Conservation (phyloP, 2,329 filamentous ascomycete species). For the Sclerotinia trifoliorum region DNA sequence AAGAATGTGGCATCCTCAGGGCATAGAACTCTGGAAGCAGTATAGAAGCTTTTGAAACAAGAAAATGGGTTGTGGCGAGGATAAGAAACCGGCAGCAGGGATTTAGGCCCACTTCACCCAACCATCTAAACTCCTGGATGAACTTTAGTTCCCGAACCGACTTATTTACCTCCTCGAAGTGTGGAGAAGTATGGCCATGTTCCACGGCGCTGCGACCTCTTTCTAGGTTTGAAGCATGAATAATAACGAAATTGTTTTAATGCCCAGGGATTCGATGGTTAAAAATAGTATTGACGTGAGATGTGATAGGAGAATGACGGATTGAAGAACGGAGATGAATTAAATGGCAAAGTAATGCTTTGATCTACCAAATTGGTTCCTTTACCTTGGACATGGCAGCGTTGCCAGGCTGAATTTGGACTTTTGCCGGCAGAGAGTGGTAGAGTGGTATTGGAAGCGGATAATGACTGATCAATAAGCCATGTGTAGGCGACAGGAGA, state of each 20-base stretch:
- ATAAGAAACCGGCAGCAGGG: constrained; percentile 15
- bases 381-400: neutral
- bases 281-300: constrained; percentile 22
- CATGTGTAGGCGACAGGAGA: constrained; percentile 3
- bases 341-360: constrained; percentile 26
- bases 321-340: constrained; percentile 22
- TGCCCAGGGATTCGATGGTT: constrained; percentile 23
- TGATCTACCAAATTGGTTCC: neutral
- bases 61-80: constrained; percentile 21
- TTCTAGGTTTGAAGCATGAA: constrained; percentile 22
- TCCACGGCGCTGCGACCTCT: constrained; percentile 20
- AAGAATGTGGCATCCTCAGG: constrained; percentile 21
- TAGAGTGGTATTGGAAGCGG: too few relatives aligned
- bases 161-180: constrained; percentile 6
- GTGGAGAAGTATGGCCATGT: constrained; percentile 19
- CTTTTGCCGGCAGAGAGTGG: neutral
- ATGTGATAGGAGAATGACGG: constrained; percentile 15
- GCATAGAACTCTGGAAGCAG: constrained; percentile 33
- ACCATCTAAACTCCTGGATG: constrained; percentile 24
- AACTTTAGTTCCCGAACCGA: constrained; percentile 19
- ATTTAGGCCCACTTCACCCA: constrained; percentile 13
- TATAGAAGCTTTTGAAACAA: constrained; percentile 36
- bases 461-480: constrained; percentile 1
- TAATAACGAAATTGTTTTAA: constrained; percentile 21
- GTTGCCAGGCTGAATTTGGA: neutral